Evolutionary conservation across 1,284 basidiomycete species (phyloP), one percentile per base, ranked within the genome.

Genomic region (Trichosporon ovoides): DNA sequence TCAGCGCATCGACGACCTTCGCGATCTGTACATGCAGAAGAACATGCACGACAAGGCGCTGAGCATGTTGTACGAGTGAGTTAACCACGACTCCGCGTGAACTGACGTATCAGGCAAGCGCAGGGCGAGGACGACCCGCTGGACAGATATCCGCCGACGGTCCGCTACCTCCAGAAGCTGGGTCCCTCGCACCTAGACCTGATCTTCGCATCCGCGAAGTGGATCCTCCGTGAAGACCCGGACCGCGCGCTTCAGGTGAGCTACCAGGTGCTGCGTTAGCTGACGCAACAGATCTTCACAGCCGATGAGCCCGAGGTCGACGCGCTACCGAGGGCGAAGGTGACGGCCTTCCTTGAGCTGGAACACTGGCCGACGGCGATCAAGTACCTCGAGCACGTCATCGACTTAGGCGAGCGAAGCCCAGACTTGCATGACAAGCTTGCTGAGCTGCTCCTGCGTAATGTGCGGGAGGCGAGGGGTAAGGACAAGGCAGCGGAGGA

Each of bases 21-120:
- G 92, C 50, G 89, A 91, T 72, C 78, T 98, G 37, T 98, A 97
- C 73, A 86, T 90, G 68, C 92, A 91, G 48, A 94, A 94, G 80
- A 88, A 89, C 77, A 94, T 95, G 91, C 96, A 98, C 68, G 81
- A 81, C 7, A 89, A 95, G 75, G 94, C 95, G 0, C 78, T 98
- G 58, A 80, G 83, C 19, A 81, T 98, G 43, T 81, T 99, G 13
- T 83, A 83, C 70, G 84, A 88, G 92, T 91, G 64, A 70, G 86
- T 78, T 31, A 35, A 55, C 50, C 28, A 33, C 5, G 5, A 19
- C 10, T 10, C 16, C 7, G 13, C n/a, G 9, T 2, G 6, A 3
- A 7, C 22, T 56, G 19, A 37, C 22, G 31, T 37, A 37, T 11
- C 62, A 95, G 92, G 58, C 78, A 92, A 61, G 86, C 88, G 58